Percentiles rank a stretch among this genome's conserved stretches.
These are phyloP conservation scores for Penicillium sumatraense DNA, from an alignment of 2,329 filamentous ascomycete genomes.

Conservation along the genomic window DNA sequence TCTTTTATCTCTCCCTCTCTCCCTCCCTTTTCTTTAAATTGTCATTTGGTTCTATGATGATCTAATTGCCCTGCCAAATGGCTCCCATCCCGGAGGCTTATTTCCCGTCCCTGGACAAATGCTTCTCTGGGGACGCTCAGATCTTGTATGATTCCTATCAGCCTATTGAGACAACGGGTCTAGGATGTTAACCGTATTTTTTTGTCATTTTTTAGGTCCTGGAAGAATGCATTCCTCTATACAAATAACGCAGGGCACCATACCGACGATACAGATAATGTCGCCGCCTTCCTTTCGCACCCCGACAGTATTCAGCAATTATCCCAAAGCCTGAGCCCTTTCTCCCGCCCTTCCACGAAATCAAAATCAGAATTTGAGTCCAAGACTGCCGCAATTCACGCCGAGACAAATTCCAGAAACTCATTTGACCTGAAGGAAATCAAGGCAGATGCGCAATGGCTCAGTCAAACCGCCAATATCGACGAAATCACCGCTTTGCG, in stretches of 20 bases:
- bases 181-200: no score
- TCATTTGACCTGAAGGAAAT: constrained; percentile 76
- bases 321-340: constrained; percentile 70
- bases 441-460: constrained; percentile 84
- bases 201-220: constrained; percentile 58
- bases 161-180: no score
- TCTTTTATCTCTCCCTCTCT: constrained; percentile 1
- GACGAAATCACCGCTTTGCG: constrained; percentile 83
- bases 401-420: constrained; percentile 68
- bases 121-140: constrained; percentile 77
- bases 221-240: constrained; percentile 61
- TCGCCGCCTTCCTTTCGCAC: constrained; percentile 74
- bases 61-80: constrained; percentile 58
- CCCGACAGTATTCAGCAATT: constrained; percentile 70
- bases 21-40: constrained; percentile 8
- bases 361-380: constrained; percentile 77
- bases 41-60: constrained; percentile 40
- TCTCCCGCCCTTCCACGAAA: constrained; percentile 64
- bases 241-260: constrained; percentile 47
- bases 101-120: constrained; percentile 83
- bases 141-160: constrained; percentile 65
- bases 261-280: constrained; percentile 58
- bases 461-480: constrained; percentile 76
- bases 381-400: constrained; percentile 84
- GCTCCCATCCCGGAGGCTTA: constrained; percentile 74